Evolutionary conservation across 192 early-diverging fungal genomes (phyloP), one percentile per base, ranked within the genome.

Genomic region (Funneliformis geosporum): DNA sequence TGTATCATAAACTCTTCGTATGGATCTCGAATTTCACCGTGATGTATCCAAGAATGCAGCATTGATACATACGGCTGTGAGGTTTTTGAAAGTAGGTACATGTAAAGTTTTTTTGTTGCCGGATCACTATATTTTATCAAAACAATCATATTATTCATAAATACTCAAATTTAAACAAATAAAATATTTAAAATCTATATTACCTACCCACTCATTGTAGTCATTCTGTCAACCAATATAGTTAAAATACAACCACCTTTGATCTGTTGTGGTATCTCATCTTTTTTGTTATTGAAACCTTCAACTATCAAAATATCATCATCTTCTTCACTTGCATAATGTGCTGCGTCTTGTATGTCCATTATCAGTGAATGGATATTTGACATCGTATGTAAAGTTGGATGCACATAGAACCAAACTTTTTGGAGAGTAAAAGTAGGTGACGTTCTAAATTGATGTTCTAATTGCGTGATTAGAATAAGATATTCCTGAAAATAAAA

Each of bases 1-100:
- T 91, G 86, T 42, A 99, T 89, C 93, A 99, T 96, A 81, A 98
- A 99, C 81, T 99, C 98, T 77, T 93, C 90, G 64, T 91, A 89
- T 21, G 93, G 90, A 81, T 98, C 96, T n/a, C 90, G 85, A 28
- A 99, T 91, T 82, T 95, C 92, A 38, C 98, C 98, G 18, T 86
- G 88, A 78, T 92, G 90, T 73, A 98, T 94, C 98, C 98, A 99
- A 62, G 87, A 87, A 40, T 91, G 84, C 28, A 99, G 86, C 83
- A 96, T 97, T 21, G 83, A 75, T 62, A 94, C 86, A 79, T 95
- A 99, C 1, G 98, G 97, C 55, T 91, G 89, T 1, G 92, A 88
- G 8, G 96, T 88, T 77, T 90, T 86, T 74, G 90, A 86, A 27
- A 99, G 89, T 42, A 98, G 73, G 60, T 93, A 93, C 40, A 91